Evolutionary conservation across 306 rosid species (phyloP).

Genomic region (Trifolium pratense): DNA sequence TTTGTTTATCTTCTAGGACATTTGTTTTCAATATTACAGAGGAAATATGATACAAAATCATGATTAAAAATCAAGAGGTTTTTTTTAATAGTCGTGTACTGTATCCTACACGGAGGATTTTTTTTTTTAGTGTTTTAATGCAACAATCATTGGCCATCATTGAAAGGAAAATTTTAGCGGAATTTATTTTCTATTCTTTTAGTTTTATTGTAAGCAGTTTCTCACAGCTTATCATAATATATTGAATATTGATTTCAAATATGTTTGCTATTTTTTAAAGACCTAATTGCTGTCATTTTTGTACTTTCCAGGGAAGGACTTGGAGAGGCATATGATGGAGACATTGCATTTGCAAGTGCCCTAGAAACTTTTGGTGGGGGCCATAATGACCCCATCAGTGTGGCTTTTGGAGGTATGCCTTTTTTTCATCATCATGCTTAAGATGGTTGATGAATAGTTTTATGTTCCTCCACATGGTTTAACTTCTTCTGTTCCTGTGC

Average conservation of each 20-base stretch:
- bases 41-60: background rate
- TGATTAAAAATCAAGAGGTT: background rate
- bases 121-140: background rate
- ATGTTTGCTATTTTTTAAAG: conserved; percentile 30
- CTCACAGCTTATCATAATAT: conserved; percentile 9
- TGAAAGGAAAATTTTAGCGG: background rate
- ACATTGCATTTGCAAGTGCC: conserved; percentile 98
- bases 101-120: conserved; percentile 13
- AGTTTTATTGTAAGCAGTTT: conserved; percentile 34
- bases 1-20: background rate
- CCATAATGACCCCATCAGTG: conserved; percentile 97
- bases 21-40: too few species aligned
- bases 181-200: background rate
- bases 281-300: conserved; percentile 43
- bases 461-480: conserved; percentile 19
- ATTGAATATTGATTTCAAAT: conserved; percentile 38
- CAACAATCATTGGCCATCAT: background rate
- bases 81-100: background rate
- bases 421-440: conserved; percentile 5
- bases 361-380: conserved; percentile 97
- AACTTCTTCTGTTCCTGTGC: conserved; percentile 19
- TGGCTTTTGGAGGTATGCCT: conserved; percentile 93
- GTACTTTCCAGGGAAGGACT: conserved; percentile 85
- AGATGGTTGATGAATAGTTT: conserved; percentile 14
- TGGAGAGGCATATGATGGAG: conserved; percentile 98